These are phyloP conservation scores for Anthostomella pinea DNA, from an alignment of 2,329 filamentous ascomycete species.

Conservation along the genomic window DNA sequence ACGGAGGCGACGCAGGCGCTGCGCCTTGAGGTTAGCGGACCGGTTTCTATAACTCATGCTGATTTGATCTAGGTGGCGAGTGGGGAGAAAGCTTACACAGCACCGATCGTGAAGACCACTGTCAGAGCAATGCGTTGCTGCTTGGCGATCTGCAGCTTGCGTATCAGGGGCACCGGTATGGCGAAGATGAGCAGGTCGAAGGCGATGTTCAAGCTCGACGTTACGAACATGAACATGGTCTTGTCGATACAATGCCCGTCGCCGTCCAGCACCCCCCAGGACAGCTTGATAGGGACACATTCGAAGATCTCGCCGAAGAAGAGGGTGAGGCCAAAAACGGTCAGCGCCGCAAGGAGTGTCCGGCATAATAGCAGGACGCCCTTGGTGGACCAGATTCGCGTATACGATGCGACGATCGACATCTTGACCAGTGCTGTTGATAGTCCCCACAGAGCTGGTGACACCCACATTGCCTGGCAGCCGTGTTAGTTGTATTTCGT, in stretches of 20 bases:
- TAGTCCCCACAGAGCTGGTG: conserved; percentile 20
- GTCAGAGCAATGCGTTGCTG: conserved; percentile 10
- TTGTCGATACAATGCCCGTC: conserved; percentile 7
- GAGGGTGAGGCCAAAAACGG: conserved; percentile 14
- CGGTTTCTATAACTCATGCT: no score
- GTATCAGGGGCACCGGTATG: conserved; percentile 12
- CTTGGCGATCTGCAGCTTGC: conserved; percentile 8
- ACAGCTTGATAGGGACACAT: conserved; percentile 13
- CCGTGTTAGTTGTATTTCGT: no score
- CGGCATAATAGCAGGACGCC: conserved; percentile 6
- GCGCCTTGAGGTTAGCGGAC: no score
- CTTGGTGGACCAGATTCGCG: conserved; percentile 15
- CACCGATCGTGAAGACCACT: conserved; percentile 14
- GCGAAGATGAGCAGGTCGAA: conserved; percentile 15
- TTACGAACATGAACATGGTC: conserved; percentile 15
- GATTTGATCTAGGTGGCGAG: not conserved
- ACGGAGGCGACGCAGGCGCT: conserved; percentile 15
- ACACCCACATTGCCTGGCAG: conserved; percentile 21
- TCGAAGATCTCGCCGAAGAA: conserved; percentile 18
- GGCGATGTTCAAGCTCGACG: conserved; percentile 13
- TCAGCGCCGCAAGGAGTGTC: conserved; percentile 4
- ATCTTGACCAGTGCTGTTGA: conserved; percentile 16
- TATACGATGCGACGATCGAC: conserved; percentile 19
- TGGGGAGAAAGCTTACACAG: conserved; percentile 4
- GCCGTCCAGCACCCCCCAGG: conserved; percentile 7